Base-by-base conservation (phyloP, 305 asterid genomes). In the Solanum hybrid region DNA sequence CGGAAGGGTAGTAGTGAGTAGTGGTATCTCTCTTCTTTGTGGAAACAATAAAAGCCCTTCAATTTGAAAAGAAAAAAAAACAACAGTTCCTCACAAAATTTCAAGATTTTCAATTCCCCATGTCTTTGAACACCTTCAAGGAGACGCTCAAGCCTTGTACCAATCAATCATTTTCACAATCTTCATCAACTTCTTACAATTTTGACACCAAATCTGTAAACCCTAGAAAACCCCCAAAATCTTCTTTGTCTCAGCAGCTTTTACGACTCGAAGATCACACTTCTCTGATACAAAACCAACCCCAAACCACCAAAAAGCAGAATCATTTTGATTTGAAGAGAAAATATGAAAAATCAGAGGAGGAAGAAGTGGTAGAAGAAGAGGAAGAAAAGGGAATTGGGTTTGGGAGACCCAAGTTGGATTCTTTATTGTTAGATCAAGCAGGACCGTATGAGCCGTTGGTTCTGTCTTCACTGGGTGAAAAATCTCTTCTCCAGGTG, bases 91-190 rank as follows among this genome's bases (percentile, higher is more conserved):
- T 42, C 60, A 84, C 40, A 17, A 27, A 36, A 46, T 40, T 31
- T 34, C 46, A 32, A 11, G 10, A 22, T 51, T 38, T 42, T 22
- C 79, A 11, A 34, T 38, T 76, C 46, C 51, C 92, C 77, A 96
- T 95, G 99, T 95, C 98, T 90, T 86, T 96, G 51, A 94, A 92
- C 91, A 93, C 95, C 77, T 94, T 97, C 90, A 97, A 95, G 89
- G 99, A 97, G 93, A 93, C 97, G 64, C 96, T 96, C 66, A 96
- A 90, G 87, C 96, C 98, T 88, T 97, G 99, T 32, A 93, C 86
- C 20, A 88, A 32, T 90, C 91, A 73, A 56, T 87, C 86, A 17
- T 76, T 89, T 3, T 90, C 94, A 5, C 86, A 89, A 14, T 32
- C 89, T 10, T 88, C 92, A 14, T 76, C 93, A 3, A 88, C 90